Conservation (phyloP, 768 basidiomycete genomes). For the Kondoa malvinella region DNA sequence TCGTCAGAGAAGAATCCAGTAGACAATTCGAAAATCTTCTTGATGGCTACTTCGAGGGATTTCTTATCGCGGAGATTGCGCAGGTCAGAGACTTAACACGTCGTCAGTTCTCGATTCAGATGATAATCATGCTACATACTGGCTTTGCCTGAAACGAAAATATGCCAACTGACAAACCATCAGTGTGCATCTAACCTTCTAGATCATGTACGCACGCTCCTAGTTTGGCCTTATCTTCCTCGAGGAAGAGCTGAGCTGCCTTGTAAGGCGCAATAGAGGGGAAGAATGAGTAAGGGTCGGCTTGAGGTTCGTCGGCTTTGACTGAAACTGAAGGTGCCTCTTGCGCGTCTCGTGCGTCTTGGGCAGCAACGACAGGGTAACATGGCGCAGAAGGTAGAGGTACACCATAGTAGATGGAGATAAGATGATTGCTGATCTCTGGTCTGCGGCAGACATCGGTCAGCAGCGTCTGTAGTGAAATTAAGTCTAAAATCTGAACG, state of each 20-base stretch:
- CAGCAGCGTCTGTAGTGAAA: too few species aligned
- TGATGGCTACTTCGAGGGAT: background rate
- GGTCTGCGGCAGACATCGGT: too few species aligned
- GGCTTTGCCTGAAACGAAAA: background rate
- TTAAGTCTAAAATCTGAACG: too few species aligned
- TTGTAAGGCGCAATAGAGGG: background rate
- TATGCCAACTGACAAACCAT: too few species aligned
- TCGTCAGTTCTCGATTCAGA: constrained; percentile 36
- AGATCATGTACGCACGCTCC: too few species aligned
- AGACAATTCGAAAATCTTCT: constrained; percentile 11
- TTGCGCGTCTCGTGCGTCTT: background rate
- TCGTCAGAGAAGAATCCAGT: constrained; percentile 11
- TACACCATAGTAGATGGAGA: too few species aligned
- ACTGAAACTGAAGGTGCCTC: too few species aligned
- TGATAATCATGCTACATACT: too few species aligned
- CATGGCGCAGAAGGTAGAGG: too few species aligned
- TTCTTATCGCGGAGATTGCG: constrained; percentile 9
- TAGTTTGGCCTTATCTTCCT: background rate
- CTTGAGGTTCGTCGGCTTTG: background rate
- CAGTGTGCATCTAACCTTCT: too few species aligned
- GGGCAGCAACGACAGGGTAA: background rate
- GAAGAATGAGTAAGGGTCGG: background rate
- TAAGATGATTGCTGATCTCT: too few species aligned
- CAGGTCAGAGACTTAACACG: constrained; percentile 5
- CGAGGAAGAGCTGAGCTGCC: background rate